Evolutionary conservation across 371 early-diverging fungal species (phyloP).

Genomic region (Conidiobolus coronatus): DNA sequence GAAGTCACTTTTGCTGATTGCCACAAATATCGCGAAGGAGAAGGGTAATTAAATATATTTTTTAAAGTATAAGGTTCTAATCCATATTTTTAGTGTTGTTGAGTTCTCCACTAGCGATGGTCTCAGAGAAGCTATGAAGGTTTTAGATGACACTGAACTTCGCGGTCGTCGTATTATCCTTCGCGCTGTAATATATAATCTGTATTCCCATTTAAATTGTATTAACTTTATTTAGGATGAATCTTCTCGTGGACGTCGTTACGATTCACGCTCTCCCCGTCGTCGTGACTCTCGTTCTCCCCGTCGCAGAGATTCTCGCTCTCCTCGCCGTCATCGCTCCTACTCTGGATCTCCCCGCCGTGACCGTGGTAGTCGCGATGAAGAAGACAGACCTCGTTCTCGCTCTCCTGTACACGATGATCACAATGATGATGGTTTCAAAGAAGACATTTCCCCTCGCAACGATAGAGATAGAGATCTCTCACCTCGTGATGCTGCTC

Average conservation of each 20-base stretch:
- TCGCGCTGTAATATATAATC: constrained; percentile 13
- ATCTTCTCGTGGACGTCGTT: not conserved
- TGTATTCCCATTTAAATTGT: not conserved
- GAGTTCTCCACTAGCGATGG: constrained; percentile 62
- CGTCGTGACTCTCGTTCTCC: not conserved
- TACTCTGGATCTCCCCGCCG: too few relatives aligned
- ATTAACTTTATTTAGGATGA: not conserved
- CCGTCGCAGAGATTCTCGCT: not conserved
- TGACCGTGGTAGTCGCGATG: too few relatives aligned
- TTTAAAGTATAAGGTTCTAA: constrained; percentile 1
- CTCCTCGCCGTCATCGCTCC: not conserved
- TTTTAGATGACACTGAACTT: constrained; percentile 65
- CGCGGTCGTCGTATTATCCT: constrained; percentile 52
- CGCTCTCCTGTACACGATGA: too few relatives aligned
- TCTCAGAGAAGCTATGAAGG: constrained; percentile 60
- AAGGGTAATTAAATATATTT: constrained; percentile 34
- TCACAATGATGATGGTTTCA: too few relatives aligned
- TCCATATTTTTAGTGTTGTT: constrained; percentile 32
- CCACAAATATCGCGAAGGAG: constrained; percentile 48
- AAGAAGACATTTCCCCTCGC: too few relatives aligned
- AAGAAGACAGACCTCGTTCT: too few relatives aligned
- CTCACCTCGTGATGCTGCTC: too few relatives aligned
- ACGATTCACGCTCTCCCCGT: not conserved
- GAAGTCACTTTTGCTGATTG: constrained; percentile 83
- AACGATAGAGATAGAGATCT: too few relatives aligned